Evolutionary conservation across 371 early-diverging fungal genomes (phyloP).

Genomic region (Scutellospora calospora): DNA sequence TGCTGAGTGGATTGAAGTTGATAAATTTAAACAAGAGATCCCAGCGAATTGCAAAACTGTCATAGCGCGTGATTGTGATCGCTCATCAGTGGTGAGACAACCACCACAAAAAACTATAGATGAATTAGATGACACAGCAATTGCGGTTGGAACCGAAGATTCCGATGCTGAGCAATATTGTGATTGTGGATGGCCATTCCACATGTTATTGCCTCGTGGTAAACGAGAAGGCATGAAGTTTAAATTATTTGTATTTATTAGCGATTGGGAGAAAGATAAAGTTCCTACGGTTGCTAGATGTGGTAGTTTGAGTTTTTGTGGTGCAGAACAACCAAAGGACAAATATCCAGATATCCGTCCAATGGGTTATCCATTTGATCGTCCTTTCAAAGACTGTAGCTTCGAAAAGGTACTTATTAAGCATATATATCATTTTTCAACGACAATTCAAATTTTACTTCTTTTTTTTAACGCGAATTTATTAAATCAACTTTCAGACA

Average conservation of each 20-base stretch:
- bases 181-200: conserved; percentile 37
- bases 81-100: conserved; percentile 8
- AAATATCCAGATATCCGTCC: conserved; percentile 5
- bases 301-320: conserved; percentile 24
- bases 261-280: neutral
- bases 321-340: neutral
- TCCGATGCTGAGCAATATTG: neutral
- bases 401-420: conserved; percentile 1
- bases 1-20: neutral
- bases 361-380: conserved; percentile 28
- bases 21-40: neutral
- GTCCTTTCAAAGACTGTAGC: conserved; percentile 9
- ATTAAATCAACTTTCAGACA: neutral
- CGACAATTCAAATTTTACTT: neutral
- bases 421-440: neutral
- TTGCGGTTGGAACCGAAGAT: neutral
- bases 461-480: neutral
- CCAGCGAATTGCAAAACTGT: neutral
- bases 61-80: conserved; percentile 12
- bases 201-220: neutral
- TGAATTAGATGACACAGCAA: conserved; percentile 7
- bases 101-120: conserved; percentile 6
- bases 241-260: conserved; percentile 29
- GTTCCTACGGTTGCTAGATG: neutral
- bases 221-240: neutral